Evolutionary conservation across 371 early-diverging fungal genomes (phyloP).

Genomic region (Pancytospora philotis): DNA sequence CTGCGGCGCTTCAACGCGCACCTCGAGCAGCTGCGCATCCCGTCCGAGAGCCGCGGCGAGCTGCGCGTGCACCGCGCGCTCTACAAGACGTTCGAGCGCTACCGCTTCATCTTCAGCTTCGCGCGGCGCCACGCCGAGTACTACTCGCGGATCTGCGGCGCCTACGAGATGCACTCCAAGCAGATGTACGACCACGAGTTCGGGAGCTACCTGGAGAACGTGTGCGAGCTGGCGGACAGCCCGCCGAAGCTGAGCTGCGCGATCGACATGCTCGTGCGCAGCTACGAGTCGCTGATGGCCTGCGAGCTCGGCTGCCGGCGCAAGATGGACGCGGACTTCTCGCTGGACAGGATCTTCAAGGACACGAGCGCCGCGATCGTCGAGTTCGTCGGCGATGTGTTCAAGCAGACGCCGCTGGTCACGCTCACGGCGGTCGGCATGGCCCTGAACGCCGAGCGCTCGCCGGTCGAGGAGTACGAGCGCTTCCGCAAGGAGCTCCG

Average conservation of each 20-base stretch:
- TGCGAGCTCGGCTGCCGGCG: conserved; percentile 33
- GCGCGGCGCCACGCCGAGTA: conserved; percentile 23
- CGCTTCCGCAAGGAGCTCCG: conserved; percentile 36
- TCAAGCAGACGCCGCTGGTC: conserved; percentile 6
- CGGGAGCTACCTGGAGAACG: conserved; percentile 18
- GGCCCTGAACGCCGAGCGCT: conserved; percentile 6
- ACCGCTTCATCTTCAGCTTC: conserved; percentile 25
- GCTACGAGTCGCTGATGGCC: conserved; percentile 25
- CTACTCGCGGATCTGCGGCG: conserved; percentile 18
- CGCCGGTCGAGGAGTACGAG: conserved; percentile 32
- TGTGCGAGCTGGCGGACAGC: conserved; percentile 15
- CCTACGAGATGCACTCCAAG: conserved; percentile 29
- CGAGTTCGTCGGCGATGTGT: conserved; percentile 42
- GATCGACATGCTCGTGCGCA: conserved; percentile 25
- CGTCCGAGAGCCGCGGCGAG: conserved; percentile 15
- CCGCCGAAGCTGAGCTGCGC: conserved; percentile 15
- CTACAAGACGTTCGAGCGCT: conserved; percentile 33
- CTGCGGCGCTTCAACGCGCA: conserved; percentile 41
- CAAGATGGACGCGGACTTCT: conserved; percentile 15
- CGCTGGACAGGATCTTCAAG: conserved; percentile 24
- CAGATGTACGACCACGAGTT: conserved; percentile 39
- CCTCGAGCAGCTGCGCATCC: conserved; percentile 21
- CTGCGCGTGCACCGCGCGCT: conserved; percentile 40
- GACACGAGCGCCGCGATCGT: conserved; percentile 6
- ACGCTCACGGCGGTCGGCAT: conserved; percentile 28